These are phyloP conservation scores for Carpinus viminea DNA, from an alignment of 306 rosid species.

Conservation along the genomic window DNA sequence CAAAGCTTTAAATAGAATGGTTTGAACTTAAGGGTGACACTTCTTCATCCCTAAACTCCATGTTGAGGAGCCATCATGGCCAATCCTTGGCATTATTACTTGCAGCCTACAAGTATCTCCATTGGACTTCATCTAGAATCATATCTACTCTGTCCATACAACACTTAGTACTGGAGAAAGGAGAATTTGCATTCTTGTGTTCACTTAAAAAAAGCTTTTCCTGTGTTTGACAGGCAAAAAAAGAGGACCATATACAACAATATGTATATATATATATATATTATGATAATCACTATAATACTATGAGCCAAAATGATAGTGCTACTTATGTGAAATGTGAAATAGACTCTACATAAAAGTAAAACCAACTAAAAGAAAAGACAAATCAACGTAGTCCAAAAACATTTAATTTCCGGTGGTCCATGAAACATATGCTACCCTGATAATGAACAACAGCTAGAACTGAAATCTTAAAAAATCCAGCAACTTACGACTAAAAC, in stretches of 20 bases:
- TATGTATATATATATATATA: no score
- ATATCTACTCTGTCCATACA: background rate
- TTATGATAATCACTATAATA: no score
- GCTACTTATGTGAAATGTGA: no score
- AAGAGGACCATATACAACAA: no score
- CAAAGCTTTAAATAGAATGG: background rate
- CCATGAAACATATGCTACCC: background rate
- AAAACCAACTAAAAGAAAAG: no score
- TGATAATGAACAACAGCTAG: background rate
- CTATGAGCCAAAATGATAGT: no score
- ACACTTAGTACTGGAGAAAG: background rate
- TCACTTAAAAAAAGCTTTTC: background rate
- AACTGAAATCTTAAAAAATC: background rate
- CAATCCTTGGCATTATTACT: background rate
- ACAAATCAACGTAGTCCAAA: no score
- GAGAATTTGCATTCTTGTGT: background rate
- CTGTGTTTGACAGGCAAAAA: background rate
- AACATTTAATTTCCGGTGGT: no score
- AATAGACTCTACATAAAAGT: no score
- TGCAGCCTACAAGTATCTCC: background rate
- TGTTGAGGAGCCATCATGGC: background rate
- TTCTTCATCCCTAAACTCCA: background rate
- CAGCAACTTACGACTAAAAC: background rate
- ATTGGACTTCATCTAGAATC: background rate
- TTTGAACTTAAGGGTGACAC: background rate